These are phyloP conservation scores for Parietaria judaica DNA, from an alignment of 306 rosid species.

Conservation along the genomic window DNA sequence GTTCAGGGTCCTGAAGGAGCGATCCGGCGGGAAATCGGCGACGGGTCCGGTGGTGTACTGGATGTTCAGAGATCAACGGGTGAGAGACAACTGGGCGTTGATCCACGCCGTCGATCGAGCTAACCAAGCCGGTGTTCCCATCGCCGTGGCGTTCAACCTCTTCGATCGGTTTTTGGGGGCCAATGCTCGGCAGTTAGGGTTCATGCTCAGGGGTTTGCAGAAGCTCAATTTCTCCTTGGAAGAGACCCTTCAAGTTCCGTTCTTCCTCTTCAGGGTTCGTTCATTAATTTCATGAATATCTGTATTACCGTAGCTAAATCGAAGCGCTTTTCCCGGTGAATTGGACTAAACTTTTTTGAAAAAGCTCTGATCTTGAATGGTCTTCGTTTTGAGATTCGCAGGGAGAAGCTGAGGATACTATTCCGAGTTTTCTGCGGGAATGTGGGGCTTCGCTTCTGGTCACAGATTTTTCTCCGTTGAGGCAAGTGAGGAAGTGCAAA, in stretches of 20 bases:
- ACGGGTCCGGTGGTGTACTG: conserved; percentile 84
- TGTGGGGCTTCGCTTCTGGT: conserved; percentile 79
- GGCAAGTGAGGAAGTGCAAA: conserved; percentile 62
- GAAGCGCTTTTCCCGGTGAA: neutral
- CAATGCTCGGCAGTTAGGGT: conserved; percentile 82
- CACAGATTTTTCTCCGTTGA: conserved; percentile 74
- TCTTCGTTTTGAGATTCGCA: conserved; percentile 17
- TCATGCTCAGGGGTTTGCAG: conserved; percentile 71
- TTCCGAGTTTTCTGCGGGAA: conserved; percentile 61
- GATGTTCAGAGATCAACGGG: conserved; percentile 95
- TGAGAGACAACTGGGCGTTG: conserved; percentile 83
- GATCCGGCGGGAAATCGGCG: conserved; percentile 8
- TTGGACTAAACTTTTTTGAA: neutral
- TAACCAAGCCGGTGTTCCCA: conserved; percentile 52
- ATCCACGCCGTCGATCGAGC: conserved; percentile 78
- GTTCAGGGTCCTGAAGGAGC: conserved; percentile 46
- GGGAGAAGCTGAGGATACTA: conserved; percentile 85
- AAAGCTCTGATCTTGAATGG: neutral
- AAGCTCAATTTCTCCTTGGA: conserved; percentile 39
- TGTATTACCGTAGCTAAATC: too few relatives aligned
- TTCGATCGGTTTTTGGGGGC: conserved; percentile 76
- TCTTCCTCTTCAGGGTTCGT: conserved; percentile 61
- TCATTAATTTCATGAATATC: neutral
- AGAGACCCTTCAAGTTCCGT: conserved; percentile 51
- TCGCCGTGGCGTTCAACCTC: conserved; percentile 80